Evolutionary conservation across 305 asterid species (phyloP).

Genomic region (Fraxinus xanthoxyloides): DNA sequence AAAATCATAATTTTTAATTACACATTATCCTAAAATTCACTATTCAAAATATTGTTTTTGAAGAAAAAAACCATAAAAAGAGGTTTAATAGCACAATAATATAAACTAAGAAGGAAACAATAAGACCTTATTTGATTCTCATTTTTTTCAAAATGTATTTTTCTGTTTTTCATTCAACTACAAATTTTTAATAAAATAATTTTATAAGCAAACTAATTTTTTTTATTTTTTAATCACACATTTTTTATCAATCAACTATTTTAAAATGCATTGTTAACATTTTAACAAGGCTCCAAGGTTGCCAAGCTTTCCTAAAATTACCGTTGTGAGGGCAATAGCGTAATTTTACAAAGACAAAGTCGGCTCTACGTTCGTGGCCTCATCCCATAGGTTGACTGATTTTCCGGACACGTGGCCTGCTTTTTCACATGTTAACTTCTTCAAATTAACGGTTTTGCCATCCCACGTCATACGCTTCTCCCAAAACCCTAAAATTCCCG

Average conservation of each 20-base stretch:
- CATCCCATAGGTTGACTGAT: constrained; percentile 31
- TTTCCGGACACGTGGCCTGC: constrained; percentile 60
- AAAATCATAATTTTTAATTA: not conserved
- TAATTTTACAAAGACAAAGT: not conserved
- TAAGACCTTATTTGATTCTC: not conserved
- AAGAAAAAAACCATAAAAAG: not conserved
- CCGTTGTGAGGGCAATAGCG: constrained; percentile 4
- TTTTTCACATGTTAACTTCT: constrained; percentile 40
- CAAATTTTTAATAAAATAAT: too few species aligned
- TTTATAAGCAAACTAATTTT: too few species aligned
- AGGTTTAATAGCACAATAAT: not conserved
- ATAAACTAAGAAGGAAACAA: not conserved
- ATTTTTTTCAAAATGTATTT: too few species aligned
- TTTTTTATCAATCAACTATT: too few species aligned
- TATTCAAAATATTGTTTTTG: not conserved
- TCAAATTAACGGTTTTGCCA: constrained; percentile 47
- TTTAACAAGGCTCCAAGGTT: not conserved
- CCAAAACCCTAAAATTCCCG: constrained; percentile 47
- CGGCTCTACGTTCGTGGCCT: constrained; percentile 18
- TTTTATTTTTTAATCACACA: not conserved
- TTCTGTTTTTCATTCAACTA: too few species aligned
- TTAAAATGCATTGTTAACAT: too few species aligned
- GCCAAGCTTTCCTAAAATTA: not conserved
- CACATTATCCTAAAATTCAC: not conserved
- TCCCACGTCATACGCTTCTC: constrained; percentile 46